phyloP scores from a whole-genome alignment of 805 yeast genomes.

The Cyberlindnera subsufficiens region DNA sequence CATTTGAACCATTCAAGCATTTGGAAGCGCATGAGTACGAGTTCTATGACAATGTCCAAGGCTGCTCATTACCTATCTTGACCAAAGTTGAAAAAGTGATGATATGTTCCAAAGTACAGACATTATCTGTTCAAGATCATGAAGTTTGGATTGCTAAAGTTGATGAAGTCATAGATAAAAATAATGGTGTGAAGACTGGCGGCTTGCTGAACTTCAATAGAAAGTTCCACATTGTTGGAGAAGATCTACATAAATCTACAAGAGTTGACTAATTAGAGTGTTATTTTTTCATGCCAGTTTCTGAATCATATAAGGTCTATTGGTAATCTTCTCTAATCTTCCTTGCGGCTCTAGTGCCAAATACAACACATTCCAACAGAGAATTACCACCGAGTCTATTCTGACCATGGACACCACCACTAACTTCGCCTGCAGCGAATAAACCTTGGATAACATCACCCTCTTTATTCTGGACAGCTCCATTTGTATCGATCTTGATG shows the following conservation, averaged over 20 bases:
- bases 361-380: conserved; percentile 32
- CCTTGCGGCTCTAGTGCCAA: conserved; percentile 46
- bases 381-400: conserved; percentile 40
- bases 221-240: conserved; percentile 48
- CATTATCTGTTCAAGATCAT: conserved; percentile 69
- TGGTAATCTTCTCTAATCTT: background rate
- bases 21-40: conserved; percentile 30
- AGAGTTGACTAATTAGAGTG: conserved; percentile 1
- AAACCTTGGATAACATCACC: conserved; percentile 34
- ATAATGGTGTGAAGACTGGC: conserved; percentile 40
- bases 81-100: conserved; percentile 52
- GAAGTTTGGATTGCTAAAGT: conserved; percentile 89
- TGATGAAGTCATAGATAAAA: conserved; percentile 40
- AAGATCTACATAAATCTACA: conserved; percentile 12
- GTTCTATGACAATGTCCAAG: conserved; percentile 22
- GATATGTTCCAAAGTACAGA: conserved; percentile 50
- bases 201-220: conserved; percentile 65
- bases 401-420: conserved; percentile 65
- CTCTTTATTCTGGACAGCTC: conserved; percentile 35
- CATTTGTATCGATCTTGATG: conserved; percentile 43
- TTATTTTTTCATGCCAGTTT: background rate
- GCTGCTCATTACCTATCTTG: conserved; percentile 42
- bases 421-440: conserved; percentile 61
- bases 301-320: background rate
- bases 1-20: conserved; percentile 43